Evolutionary conservation across 768 basidiomycete species (phyloP).

Genomic region (Russula sp.): DNA sequence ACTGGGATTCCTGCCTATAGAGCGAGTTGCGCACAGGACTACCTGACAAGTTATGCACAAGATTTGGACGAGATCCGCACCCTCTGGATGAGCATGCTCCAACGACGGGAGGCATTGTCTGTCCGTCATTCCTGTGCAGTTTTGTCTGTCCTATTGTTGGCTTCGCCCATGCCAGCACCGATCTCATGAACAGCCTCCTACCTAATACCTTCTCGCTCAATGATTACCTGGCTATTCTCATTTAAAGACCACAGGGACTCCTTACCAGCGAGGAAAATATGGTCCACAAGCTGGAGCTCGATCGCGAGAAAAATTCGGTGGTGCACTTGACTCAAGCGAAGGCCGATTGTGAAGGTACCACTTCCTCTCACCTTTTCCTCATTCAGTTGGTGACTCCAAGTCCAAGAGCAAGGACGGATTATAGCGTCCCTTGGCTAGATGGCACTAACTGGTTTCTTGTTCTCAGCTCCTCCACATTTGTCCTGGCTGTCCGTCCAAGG

Average conservation of each 20-base stretch:
- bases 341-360: conserved; percentile 15
- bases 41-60: background rate
- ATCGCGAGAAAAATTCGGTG: conserved; percentile 10
- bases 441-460: background rate
- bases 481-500: background rate
- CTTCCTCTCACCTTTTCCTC: background rate
- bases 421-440: background rate
- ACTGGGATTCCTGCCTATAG: background rate
- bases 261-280: background rate
- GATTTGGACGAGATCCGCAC: conserved; percentile 12
- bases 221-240: background rate
- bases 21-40: background rate
- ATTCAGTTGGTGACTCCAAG: background rate
- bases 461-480: background rate
- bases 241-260: background rate
- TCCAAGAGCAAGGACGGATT: conserved; percentile 9
- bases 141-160: background rate
- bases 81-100: background rate
- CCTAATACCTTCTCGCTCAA: background rate
- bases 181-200: background rate
- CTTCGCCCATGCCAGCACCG: background rate
- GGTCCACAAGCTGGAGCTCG: background rate
- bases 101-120: conserved; percentile 3
- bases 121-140: conserved; percentile 1
- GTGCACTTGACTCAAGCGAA: conserved; percentile 1